Base-by-base conservation (phyloP, 345 rosid species). In the Eucalyptus sp. region DNA sequence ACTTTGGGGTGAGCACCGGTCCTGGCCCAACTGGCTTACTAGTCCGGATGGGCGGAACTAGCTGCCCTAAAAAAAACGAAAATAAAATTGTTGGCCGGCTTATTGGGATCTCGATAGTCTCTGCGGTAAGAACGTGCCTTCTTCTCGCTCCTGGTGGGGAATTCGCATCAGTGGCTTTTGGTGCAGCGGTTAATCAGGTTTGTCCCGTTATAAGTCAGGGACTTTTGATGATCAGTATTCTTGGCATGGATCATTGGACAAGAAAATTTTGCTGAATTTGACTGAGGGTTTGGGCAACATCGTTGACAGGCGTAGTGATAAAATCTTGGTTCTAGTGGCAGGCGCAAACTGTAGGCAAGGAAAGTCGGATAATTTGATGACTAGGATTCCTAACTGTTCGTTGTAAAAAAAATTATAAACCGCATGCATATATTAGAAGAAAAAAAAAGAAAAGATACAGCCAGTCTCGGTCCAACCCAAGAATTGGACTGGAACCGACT, bases 61-160 rank as follows among this genome's bases (percentile, higher is more conserved):
- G 58, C 58, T 3, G 25, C 58, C 58, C 58, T 52, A 3, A 8
- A 20, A 51, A 20, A 52, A 52, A 3, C 37, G 3, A 52, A 52
- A 50, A 2, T 0, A 52, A 52, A 52, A 1, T 52, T 52, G 94
- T 97, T 89, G 99, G 98, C n/a, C 94, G 87, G 89, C 60, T 95
- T 89, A 96, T 97, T 87, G 99, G 99, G 81, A 90, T 97, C 91
- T 97, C 98, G 46, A 87, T 96, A 86, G 94, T 97, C 92, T 94
- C 99, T 91, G 98, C 97, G 80, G 91, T 95, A 90, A 94, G 99
- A 92, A 94, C 90, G 37, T 99, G 99, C 88, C 98, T 97, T 91
- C 98, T 97, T 93, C 98, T 95, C 85, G 99, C 99, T 90, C 99
- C 99, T 6, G 99, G 99, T 60, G 99, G 99, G 91, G 99, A 97